Evolutionary conservation across 1,139 yeast genomes (phyloP), one percentile per base, ranked within the genome.

Genomic region (Cylindricascospora bacillispora): DNA sequence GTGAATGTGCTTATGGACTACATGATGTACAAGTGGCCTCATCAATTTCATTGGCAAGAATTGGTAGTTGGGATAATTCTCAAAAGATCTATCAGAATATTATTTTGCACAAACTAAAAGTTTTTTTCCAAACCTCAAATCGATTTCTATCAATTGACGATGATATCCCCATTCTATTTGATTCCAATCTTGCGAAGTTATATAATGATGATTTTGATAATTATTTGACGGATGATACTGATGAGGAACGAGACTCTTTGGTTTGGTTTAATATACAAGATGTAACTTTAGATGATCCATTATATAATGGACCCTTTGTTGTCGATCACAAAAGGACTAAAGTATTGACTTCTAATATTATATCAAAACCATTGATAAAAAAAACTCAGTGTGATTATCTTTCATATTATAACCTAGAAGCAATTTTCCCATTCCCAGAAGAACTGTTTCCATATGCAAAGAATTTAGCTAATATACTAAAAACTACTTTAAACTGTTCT

Each of bases 201-300:
- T 24, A 26, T 3, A 31, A 24, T n/a, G 27, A 24, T 11, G 20
- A 26, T 4, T 9, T n/a, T n/a, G 13, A 13, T 2, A 12, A 20
- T 6, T 18, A 11, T 5, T 20, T 29, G 2, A 42, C 36, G 4
- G 29, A 67, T 1, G 57, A 65, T 2, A 85, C 83, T 0, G 56
- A 60, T 2, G 82, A 83, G 0, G 85, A 85, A 47, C 65, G 73
- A 7, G 21, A 18, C 21, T 7, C 7, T 0, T 70, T 86, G 10
- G 93, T 89, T 0, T 89, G 95, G 95, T 86, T 85, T 53, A 71
- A 70, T 41, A 59, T 69, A 6, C 59, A 62, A 14, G 51, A 57
- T 13, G 65, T 67, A 0, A 59, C 51, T 3, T 39, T 53, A 5
- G 44, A 41, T 16, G 50, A 52, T 1, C 42, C 47, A 1, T 49